Percentiles rank a stretch among this genome's conserved stretches.
phyloP scores from a whole-genome alignment of 2,329 filamentous ascomycete genomes.

The Botryotinia narcissicola region DNA sequence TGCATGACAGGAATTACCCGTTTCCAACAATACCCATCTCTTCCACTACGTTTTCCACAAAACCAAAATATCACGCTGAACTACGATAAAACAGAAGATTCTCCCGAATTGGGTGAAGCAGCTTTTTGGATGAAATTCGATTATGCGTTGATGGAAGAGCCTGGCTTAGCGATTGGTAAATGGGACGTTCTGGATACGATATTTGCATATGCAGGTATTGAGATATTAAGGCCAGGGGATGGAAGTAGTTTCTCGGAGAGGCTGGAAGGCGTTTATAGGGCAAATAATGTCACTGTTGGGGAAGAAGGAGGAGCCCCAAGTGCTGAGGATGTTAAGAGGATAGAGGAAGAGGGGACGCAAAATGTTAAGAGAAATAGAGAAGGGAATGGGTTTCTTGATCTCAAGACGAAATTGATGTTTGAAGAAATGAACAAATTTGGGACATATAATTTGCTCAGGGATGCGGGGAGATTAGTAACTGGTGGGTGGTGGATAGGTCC shows the following conservation, averaged over 20 bases:
- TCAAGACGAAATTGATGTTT: constrained; percentile 29
- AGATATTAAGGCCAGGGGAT: constrained; percentile 52
- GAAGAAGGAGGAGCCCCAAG: constrained; percentile 4
- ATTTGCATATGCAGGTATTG: constrained; percentile 57
- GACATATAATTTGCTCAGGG: constrained; percentile 33
- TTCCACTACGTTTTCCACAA: constrained; percentile 1
- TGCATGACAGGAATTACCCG: constrained; percentile 72
- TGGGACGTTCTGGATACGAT: constrained; percentile 59
- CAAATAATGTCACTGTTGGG: constrained; percentile 29
- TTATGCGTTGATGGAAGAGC: constrained; percentile 58
- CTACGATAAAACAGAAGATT: constrained; percentile 64
- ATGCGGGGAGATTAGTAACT: constrained; percentile 46
- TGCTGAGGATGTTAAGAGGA: constrained; percentile 28
- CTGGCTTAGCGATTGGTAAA: constrained; percentile 46
- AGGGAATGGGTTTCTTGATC: constrained; percentile 27
- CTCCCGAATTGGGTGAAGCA: constrained; percentile 44
- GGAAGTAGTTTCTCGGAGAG: constrained; percentile 28
- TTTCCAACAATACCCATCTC: constrained; percentile 48
- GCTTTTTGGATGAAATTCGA: constrained; percentile 64
- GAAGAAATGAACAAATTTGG: constrained; percentile 34
- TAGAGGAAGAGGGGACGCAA: constrained; percentile 39
- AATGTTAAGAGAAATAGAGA: constrained; percentile 37
- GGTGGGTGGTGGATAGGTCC: constrained; percentile 66
- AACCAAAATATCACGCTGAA: constrained; percentile 21
- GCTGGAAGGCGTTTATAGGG: constrained; percentile 30